phyloP scores from a whole-genome alignment of 139 green algal genomes.

The Chlorella sp. region DNA sequence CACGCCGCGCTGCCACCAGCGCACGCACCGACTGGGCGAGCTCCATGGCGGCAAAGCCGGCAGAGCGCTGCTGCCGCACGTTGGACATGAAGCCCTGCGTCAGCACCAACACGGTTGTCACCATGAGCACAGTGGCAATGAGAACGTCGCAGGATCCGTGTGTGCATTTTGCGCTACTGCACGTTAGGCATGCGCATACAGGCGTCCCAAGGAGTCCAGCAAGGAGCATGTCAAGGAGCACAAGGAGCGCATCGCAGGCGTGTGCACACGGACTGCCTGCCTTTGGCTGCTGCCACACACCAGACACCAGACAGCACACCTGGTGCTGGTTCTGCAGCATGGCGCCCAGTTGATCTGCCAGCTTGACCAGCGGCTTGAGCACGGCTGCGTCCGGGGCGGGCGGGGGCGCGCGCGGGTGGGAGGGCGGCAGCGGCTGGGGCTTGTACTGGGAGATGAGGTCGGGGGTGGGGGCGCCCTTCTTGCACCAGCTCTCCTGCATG shows the following conservation, averaged over 20 bases:
- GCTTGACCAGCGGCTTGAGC: slow-evolving; percentile 34
- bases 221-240: too few species aligned
- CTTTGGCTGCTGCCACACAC: too few species aligned
- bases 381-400: slow-evolving; percentile 7
- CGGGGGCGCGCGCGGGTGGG: slow-evolving; percentile 13
- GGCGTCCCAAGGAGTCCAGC: too few species aligned
- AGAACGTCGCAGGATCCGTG: too few species aligned
- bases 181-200: too few species aligned
- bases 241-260: too few species aligned
- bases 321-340: slow-evolving; percentile 80
- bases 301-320: slow-evolving; percentile 18
- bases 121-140: too few species aligned
- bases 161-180: too few species aligned
- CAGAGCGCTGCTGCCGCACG: slow-evolving; percentile 69
- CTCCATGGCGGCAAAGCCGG: slow-evolving; percentile 71
- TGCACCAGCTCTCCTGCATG: slow-evolving; percentile 80
- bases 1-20: slow-evolving; percentile 32
- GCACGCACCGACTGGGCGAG: slow-evolving; percentile 61
- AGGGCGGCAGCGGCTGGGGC: slow-evolving; percentile 38
- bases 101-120: background rate
- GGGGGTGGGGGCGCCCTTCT: slow-evolving; percentile 60
- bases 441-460: slow-evolving; percentile 60
- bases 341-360: slow-evolving; percentile 58
- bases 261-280: too few species aligned
- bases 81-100: slow-evolving; percentile 76